phyloP scores from a whole-genome alignment of 208 protist species.

The Novymonas esmeraldas region DNA sequence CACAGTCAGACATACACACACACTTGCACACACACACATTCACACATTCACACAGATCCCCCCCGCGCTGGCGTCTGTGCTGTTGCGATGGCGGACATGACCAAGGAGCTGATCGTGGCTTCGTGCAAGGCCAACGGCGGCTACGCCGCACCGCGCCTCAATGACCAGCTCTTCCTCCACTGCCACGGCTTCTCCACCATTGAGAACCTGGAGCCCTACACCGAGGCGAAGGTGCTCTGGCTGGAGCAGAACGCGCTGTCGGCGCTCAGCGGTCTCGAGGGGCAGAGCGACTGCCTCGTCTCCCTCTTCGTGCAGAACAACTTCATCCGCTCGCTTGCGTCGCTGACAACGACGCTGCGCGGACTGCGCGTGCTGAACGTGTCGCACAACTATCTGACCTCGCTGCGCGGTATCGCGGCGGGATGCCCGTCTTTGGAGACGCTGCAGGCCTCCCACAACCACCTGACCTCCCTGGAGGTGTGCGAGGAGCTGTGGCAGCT shows the following conservation, averaged over 20 bases:
- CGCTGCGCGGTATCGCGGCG: constrained; percentile 56
- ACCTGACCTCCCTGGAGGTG: constrained; percentile 66
- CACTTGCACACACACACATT: background rate
- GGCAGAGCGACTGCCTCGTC: constrained; percentile 54
- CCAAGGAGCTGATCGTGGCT: constrained; percentile 72
- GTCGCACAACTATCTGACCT: constrained; percentile 75
- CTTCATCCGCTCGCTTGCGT: constrained; percentile 67
- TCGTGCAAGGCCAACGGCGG: constrained; percentile 87
- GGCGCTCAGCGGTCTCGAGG: constrained; percentile 80
- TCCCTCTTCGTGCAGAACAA: constrained; percentile 96
- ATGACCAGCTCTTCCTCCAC: constrained; percentile 93
- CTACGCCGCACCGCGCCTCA: constrained; percentile 83
- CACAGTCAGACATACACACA: no score
- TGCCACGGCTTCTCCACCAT: constrained; percentile 91
- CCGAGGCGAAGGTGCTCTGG: constrained; percentile 92
- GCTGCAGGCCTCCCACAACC: constrained; percentile 76
- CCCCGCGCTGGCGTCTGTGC: background rate
- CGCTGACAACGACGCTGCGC: constrained; percentile 41
- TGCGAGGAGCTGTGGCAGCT: constrained; percentile 80
- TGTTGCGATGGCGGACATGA: constrained; percentile 77
- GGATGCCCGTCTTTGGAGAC: constrained; percentile 65
- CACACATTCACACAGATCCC: background rate
- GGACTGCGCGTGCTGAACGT: constrained; percentile 88
- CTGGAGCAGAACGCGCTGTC: constrained; percentile 94
- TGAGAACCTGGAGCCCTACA: constrained; percentile 88